These are phyloP conservation scores for Xylaria arbuscula DNA, from an alignment of 2,329 filamentous ascomycete genomes.

Conservation along the genomic window DNA sequence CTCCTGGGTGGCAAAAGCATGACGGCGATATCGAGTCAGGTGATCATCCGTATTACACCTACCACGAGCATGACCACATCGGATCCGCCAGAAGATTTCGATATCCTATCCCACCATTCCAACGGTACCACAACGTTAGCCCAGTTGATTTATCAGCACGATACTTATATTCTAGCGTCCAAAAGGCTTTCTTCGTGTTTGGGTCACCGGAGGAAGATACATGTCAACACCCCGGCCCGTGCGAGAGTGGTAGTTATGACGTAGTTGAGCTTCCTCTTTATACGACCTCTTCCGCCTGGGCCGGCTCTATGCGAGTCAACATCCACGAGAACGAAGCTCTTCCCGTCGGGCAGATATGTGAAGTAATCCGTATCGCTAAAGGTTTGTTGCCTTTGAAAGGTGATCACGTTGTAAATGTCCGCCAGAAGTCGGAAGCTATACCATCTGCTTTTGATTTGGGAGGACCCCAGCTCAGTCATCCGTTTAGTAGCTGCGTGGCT, in stretches of 20 bases:
- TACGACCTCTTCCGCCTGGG: constrained; percentile 18
- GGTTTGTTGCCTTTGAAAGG: constrained; percentile 9
- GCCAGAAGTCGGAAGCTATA: background rate
- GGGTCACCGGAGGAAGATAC: constrained; percentile 4
- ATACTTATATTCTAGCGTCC: constrained; percentile 14
- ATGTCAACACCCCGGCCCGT: background rate
- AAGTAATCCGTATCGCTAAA: constrained; percentile 19
- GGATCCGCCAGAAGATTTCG: constrained; percentile 19
- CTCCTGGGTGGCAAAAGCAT: constrained; percentile 17
- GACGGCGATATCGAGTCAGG: constrained; percentile 6
- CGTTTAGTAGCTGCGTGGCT: background rate
- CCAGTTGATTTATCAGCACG: constrained; percentile 14
- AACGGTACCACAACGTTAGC: constrained; percentile 20
- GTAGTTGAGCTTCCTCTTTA: constrained; percentile 18
- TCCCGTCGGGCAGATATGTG: constrained; percentile 10
- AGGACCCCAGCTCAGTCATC: background rate
- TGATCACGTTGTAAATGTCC: background rate
- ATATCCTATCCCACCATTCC: constrained; percentile 23
- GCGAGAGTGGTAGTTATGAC: background rate
- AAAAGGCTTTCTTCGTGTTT: constrained; percentile 21
- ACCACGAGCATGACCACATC: constrained; percentile 15
- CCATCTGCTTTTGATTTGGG: background rate
- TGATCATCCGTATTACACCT: constrained; percentile 20
- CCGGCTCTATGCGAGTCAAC: constrained; percentile 11
- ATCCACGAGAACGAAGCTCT: background rate